These are phyloP conservation scores for Hylodesmum podocarpum DNA, from an alignment of 306 rosid genomes.

Conservation along the genomic window DNA sequence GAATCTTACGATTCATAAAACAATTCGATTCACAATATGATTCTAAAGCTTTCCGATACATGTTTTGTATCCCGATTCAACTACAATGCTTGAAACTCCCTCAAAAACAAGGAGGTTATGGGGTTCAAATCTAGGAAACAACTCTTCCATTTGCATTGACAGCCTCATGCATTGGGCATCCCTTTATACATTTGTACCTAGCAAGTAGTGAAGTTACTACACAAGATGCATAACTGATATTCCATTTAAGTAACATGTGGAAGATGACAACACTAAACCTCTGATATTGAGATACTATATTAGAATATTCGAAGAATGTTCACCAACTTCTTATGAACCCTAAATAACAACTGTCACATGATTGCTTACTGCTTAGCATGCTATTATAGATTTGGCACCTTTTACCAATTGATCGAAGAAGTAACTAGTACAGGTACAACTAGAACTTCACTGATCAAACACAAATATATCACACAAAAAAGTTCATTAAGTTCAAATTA, in stretches of 20 bases:
- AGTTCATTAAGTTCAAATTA: not conserved
- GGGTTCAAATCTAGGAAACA: not conserved
- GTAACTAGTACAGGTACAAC: not conserved
- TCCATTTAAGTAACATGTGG: conserved; percentile 1
- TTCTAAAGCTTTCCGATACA: too few relatives aligned
- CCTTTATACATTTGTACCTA: not conserved
- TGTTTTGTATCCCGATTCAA: too few relatives aligned
- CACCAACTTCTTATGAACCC: not conserved
- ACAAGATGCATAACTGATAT: not conserved
- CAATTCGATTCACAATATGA: too few relatives aligned
- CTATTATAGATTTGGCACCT: conserved; percentile 13
- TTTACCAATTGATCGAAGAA: not conserved
- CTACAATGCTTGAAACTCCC: too few relatives aligned
- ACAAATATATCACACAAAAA: not conserved
- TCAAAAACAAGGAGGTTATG: too few relatives aligned
- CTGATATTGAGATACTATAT: not conserved
- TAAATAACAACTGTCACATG: not conserved
- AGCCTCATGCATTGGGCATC: not conserved
- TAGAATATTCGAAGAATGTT: not conserved
- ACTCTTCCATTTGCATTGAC: not conserved
- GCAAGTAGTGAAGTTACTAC: not conserved
- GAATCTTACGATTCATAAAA: too few relatives aligned
- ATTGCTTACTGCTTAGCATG: not conserved
- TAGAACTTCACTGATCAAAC: not conserved
- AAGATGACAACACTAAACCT: conserved; percentile 1